These are phyloP conservation scores for Cutaneotrichosporon cutaneum DNA, from an alignment of 1,284 basidiomycete species.

Conservation along the genomic window DNA sequence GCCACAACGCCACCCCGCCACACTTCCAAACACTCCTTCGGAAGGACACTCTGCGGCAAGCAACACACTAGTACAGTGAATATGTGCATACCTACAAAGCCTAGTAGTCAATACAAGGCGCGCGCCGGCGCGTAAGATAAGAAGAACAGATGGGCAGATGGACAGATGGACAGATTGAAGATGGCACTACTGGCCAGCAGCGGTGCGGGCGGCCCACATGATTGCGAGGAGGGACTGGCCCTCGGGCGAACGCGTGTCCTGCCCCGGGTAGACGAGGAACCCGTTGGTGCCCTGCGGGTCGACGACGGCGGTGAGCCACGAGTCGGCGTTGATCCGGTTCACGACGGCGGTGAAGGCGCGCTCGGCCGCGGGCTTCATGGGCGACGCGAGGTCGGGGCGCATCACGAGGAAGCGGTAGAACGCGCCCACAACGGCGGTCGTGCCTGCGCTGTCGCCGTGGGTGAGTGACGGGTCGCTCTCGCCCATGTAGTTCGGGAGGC, in stretches of 20 bases:
- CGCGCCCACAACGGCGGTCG: constrained; percentile 37
- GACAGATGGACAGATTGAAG: background rate
- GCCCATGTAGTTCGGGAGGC: constrained; percentile 41
- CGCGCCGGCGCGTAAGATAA: background rate
- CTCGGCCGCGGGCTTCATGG: constrained; percentile 23
- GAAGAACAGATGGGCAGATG: too few relatives aligned
- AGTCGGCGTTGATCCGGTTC: constrained; percentile 26
- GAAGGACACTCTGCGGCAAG: background rate
- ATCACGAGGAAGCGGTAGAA: constrained; percentile 38
- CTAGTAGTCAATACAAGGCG: background rate
- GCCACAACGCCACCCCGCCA: too few relatives aligned
- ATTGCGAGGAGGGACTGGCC: constrained; percentile 38
- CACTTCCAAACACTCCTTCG: too few relatives aligned
- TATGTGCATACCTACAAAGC: background rate
- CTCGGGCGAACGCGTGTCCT: constrained; percentile 32
- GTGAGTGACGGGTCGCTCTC: constrained; percentile 9
- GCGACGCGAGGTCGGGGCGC: constrained; percentile 17
- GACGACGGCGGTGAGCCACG: constrained; percentile 34
- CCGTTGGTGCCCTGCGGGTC: constrained; percentile 33
- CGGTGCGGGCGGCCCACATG: constrained; percentile 43
- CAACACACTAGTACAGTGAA: too few relatives aligned
- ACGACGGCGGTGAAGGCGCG: constrained; percentile 36
- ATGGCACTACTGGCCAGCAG: constrained; percentile 19
- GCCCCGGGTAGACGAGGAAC: constrained; percentile 26
- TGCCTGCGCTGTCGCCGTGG: constrained; percentile 36